phyloP scores from a whole-genome alignment of 345 rosid species.

The Brassica juncea region DNA sequence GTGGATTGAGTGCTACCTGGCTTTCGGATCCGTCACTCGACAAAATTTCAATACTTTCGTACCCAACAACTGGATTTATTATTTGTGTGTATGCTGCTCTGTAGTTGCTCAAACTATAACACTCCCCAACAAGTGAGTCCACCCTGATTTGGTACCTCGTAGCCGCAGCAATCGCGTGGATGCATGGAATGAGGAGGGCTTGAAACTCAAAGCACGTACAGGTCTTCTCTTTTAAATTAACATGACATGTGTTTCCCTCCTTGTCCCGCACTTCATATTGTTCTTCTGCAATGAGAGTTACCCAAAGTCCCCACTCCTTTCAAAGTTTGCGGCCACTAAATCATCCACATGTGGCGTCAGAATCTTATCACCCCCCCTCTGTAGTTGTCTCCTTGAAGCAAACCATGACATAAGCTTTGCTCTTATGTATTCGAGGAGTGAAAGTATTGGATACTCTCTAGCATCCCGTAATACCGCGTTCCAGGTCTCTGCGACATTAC shows the following conservation, averaged over 20 bases:
- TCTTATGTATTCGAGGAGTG: not conserved
- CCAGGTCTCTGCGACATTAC: not conserved
- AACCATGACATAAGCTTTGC: not conserved
- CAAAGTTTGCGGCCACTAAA: not conserved
- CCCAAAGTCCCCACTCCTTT: not conserved
- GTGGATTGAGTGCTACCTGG: not conserved
- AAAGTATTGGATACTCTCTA: not conserved
- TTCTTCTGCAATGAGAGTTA: not conserved
- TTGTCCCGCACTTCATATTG: not conserved
- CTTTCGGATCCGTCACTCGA: not conserved
- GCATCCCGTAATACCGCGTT: not conserved
- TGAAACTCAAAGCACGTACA: not conserved
- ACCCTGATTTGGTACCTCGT: not conserved
- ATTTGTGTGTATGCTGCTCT: not conserved
- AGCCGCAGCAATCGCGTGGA: not conserved
- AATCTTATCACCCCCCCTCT: not conserved
- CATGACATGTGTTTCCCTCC: not conserved
- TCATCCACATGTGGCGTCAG: not conserved
- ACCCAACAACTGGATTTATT: not conserved
- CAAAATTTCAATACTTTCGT: not conserved
- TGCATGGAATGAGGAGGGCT: not conserved
- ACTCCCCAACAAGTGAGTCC: not conserved
- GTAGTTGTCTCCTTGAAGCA: not conserved
- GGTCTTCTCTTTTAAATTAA: not conserved
- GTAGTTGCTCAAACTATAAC: not conserved